phyloP scores from a whole-genome alignment of 1,284 basidiomycete species.

The Anthracocystis panici-leucophaei region DNA sequence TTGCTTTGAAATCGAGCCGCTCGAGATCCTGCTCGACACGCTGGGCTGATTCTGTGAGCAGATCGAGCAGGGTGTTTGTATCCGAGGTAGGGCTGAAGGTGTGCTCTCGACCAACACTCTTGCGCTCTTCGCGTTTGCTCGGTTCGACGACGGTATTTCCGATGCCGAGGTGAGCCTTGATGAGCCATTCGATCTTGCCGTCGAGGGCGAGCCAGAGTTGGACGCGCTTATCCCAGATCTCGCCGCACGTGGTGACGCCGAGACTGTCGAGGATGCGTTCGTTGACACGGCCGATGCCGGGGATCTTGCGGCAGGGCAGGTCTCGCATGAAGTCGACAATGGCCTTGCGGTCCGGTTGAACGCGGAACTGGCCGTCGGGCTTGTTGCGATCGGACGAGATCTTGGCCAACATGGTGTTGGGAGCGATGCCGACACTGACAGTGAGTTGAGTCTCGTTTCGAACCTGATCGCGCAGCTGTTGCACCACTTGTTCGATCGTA shows the following conservation, averaged over 20 bases:
- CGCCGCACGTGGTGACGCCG: slow-evolving; percentile 62
- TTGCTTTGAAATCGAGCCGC: slow-evolving; percentile 55
- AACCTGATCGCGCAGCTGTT: slow-evolving; percentile 65
- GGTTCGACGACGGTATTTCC: slow-evolving; percentile 60
- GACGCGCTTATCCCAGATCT: slow-evolving; percentile 63
- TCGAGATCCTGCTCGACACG: slow-evolving; percentile 62
- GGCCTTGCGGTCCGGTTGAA: slow-evolving; percentile 51
- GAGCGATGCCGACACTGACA: slow-evolving; percentile 80
- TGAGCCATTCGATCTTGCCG: slow-evolving; percentile 58
- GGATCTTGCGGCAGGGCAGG: slow-evolving; percentile 64
- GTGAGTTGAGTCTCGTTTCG: slow-evolving; percentile 75
- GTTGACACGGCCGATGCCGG: slow-evolving; percentile 66
- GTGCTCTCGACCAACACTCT: slow-evolving; percentile 66
- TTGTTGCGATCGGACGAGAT: slow-evolving; percentile 86
- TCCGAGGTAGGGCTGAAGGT: slow-evolving; percentile 65
- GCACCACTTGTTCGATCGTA: slow-evolving; percentile 80
- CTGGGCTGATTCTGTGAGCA: slow-evolving; percentile 53
- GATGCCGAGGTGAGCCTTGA: slow-evolving; percentile 61
- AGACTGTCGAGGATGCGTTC: slow-evolving; percentile 64
- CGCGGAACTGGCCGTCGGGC: slow-evolving; percentile 63
- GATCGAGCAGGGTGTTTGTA: slow-evolving; percentile 30
- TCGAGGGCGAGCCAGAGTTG: slow-evolving; percentile 60
- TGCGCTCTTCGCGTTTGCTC: slow-evolving; percentile 59
- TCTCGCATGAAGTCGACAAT: slow-evolving; percentile 61
- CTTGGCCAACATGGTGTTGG: slow-evolving; percentile 77